Percentiles rank a stretch among this genome's conserved stretches.
Conservation (phyloP, 768 basidiomycete species). For the Termitomyces sp. region DNA sequence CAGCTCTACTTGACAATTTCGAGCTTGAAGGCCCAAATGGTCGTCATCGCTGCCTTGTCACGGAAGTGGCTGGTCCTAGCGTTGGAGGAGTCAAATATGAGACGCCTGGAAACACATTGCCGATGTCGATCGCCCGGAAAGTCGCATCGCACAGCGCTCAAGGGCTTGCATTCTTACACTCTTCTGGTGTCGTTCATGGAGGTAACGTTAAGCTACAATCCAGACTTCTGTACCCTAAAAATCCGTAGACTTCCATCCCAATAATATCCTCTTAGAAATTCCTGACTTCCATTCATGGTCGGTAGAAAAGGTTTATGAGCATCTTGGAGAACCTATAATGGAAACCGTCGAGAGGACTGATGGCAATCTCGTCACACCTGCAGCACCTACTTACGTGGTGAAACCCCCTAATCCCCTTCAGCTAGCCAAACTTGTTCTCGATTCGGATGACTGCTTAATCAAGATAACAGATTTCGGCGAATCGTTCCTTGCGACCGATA, state of each 20-base stretch:
- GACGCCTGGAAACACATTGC: constrained; percentile 39
- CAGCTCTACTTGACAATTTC: constrained; percentile 74
- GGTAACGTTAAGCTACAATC: constrained; percentile 42
- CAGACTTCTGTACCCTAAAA: not conserved
- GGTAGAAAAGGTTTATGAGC: constrained; percentile 4
- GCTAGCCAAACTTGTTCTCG: constrained; percentile 3
- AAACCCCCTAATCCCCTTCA: constrained; percentile 1
- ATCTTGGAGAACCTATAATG: constrained; percentile 2
- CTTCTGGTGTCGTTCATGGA: constrained; percentile 66
- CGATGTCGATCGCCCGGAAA: constrained; percentile 47
- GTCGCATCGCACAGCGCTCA: constrained; percentile 49
- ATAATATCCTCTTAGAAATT: not conserved
- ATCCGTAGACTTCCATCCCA: not conserved
- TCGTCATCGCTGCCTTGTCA: constrained; percentile 81
- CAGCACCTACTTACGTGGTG: constrained; percentile 4
- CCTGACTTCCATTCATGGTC: constrained; percentile 9
- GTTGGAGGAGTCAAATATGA: constrained; percentile 53
- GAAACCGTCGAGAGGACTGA: not conserved
- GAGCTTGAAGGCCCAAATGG: constrained; percentile 75
- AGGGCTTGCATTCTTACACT: constrained; percentile 54
- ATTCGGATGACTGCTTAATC: constrained; percentile 1
- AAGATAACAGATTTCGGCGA: constrained; percentile 13
- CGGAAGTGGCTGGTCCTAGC: constrained; percentile 81
- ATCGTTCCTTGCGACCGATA: constrained; percentile 5
- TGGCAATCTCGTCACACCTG: constrained; percentile 1